Evolutionary conservation across 345 rosid species (phyloP).

Genomic region (Eucalyptus erythrocorys): DNA sequence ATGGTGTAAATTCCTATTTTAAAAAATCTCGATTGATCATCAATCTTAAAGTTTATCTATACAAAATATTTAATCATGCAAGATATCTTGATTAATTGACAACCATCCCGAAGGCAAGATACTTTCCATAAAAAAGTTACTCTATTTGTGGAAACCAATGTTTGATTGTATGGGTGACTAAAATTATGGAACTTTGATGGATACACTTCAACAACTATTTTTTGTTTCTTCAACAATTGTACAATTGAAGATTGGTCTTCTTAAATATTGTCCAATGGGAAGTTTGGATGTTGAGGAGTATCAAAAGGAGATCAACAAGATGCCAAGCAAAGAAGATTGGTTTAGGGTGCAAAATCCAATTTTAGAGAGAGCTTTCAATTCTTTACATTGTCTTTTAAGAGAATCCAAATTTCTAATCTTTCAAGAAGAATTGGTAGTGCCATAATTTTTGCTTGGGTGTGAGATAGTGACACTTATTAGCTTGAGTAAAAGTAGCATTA

Average conservation of each 20-base stretch:
- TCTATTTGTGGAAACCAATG: neutral
- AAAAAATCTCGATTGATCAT: neutral
- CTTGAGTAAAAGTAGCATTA: neutral
- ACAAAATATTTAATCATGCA: neutral
- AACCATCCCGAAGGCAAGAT: neutral
- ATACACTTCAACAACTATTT: neutral
- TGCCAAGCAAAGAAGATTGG: neutral
- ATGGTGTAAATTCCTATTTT: neutral
- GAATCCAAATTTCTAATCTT: neutral
- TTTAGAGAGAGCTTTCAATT: neutral
- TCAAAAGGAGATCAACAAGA: neutral
- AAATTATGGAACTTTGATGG: neutral
- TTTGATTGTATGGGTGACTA: neutral
- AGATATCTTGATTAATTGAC: neutral
- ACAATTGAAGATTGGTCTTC: neutral
- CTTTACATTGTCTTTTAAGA: neutral
- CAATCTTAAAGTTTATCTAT: neutral
- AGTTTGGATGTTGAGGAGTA: neutral
- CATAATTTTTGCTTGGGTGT: neutral
- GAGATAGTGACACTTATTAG: neutral
- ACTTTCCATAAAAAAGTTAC: neutral
- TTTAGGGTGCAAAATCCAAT: neutral
- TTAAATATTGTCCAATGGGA: neutral
- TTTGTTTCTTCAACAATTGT: neutral
- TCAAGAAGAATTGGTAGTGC: neutral